These are phyloP conservation scores for Yamadazyma blattariae DNA, from an alignment of 1,139 yeast species.

Conservation along the genomic window DNA sequence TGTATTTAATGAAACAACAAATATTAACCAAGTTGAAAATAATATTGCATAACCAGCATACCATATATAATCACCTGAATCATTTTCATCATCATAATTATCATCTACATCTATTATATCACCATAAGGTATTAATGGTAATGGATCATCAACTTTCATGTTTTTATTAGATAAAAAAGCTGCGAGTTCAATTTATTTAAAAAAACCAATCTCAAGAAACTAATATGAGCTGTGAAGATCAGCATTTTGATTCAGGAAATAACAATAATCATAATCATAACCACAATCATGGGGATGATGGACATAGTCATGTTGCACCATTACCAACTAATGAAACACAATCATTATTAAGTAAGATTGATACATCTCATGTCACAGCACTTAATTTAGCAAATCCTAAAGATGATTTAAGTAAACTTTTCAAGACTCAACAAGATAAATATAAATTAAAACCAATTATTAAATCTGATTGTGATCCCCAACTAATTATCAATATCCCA, in stretches of 20 bases:
- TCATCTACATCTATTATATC: constrained; percentile 5
- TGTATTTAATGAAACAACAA: constrained; percentile 40
- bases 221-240: constrained; percentile 47
- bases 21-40: constrained; percentile 37
- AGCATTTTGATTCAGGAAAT: constrained; percentile 23
- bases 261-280: constrained; percentile 19
- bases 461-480: constrained; percentile 80
- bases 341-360: constrained; percentile 61
- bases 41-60: constrained; percentile 39
- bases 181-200: no score
- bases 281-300: constrained; percentile 18
- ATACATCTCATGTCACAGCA: constrained; percentile 58
- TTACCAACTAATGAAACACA: constrained; percentile 71
- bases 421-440: constrained; percentile 41
- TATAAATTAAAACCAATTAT: constrained; percentile 48
- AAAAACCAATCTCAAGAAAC: no score
- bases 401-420: constrained; percentile 51
- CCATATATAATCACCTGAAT: constrained; percentile 1
- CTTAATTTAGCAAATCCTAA: constrained; percentile 59
- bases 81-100: not conserved
- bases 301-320: constrained; percentile 52
- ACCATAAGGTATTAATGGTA: constrained; percentile 16
- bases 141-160: constrained; percentile 10
- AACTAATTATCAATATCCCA: constrained; percentile 72
- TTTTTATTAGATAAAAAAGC: not conserved